Base-by-base conservation (phyloP, 805 yeast genomes). In the Spathaspora sp. region DNA sequence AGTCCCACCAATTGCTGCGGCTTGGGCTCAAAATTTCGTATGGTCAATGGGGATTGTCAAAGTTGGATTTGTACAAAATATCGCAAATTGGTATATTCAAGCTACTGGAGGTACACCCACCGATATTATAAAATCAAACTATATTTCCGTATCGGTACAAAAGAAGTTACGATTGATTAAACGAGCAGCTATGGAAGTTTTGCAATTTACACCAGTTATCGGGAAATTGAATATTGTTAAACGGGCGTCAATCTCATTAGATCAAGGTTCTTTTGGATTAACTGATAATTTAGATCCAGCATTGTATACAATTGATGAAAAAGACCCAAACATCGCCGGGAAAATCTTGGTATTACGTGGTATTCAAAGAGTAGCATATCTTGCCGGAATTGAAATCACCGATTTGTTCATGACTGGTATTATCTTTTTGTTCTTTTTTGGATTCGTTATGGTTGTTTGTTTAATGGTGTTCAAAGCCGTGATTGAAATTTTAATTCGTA, bases 1-100 rank as follows among this genome's bases (percentile, higher is more conserved):
- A 54, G 88, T 90, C 18, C 99, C 99, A 1, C 99, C 99, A 2
- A 92, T 94, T 59, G 98, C 97, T 5, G 90, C 96, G 2, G 92
- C 98, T 2, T 93, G 99, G 99, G 85, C 96, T 31, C 97, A 93
- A 70, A 94, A 93, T 73, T 94, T 94, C 76, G 85, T 83, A 69
- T 93, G 98, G 98, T 85, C 97, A 1, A 81, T 93, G 81, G 99
- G 99, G 46, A 85, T 93, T 57, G 88, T 94, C 60, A 79, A 80
- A 49, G 82, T 84, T 7, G 68, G 70, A 12, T 89, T 91, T 62
- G 86, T 93, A 82, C 97, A 92, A 67, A 67, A 76, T 43, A 87
- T 90, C 55, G 86, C 94, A 57, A 81, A 86, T 66, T 93, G 99
- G 99, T 93, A 93, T 67, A 85, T 93, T 49, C 97, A 93, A 71